Evolutionary conservation across 148 eudicot genomes (phyloP).

Genomic region (Vaccinium myrtillus): DNA sequence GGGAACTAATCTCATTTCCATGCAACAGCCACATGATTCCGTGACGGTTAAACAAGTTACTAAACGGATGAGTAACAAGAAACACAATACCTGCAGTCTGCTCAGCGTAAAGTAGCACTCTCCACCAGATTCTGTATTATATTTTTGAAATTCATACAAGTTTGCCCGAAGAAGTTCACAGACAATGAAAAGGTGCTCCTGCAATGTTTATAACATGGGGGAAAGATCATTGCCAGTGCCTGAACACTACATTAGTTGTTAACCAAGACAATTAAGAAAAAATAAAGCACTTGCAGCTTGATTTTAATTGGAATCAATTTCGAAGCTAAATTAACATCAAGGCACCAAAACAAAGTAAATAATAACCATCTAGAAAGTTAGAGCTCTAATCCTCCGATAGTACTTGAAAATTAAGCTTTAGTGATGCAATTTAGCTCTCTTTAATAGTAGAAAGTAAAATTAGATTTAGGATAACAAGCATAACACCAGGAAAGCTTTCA

Average conservation of each 20-base stretch:
- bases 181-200: slow-evolving; percentile 98
- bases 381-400: neutral
- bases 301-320: neutral
- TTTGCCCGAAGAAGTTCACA: slow-evolving; percentile 93
- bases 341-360: neutral
- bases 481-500: neutral
- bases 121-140: slow-evolving; percentile 78
- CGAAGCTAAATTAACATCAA: neutral
- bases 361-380: neutral
- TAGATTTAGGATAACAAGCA: no score
- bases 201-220: slow-evolving; percentile 16
- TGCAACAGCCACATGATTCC: neutral
- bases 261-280: neutral
- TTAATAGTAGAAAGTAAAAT: no score
- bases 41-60: no score
- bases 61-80: neutral
- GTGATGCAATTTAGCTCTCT: neutral
- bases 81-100: slow-evolving; percentile 65
- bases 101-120: slow-evolving; percentile 83
- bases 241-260: neutral
- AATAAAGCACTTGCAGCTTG: neutral
- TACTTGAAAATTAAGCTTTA: neutral
- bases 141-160: slow-evolving; percentile 92
- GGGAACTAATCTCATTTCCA: neutral
- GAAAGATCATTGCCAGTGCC: neutral